Evolutionary conservation across 2,329 filamentous ascomycete genomes (phyloP).

Genomic region (Chalaropsis ovoidea): DNA sequence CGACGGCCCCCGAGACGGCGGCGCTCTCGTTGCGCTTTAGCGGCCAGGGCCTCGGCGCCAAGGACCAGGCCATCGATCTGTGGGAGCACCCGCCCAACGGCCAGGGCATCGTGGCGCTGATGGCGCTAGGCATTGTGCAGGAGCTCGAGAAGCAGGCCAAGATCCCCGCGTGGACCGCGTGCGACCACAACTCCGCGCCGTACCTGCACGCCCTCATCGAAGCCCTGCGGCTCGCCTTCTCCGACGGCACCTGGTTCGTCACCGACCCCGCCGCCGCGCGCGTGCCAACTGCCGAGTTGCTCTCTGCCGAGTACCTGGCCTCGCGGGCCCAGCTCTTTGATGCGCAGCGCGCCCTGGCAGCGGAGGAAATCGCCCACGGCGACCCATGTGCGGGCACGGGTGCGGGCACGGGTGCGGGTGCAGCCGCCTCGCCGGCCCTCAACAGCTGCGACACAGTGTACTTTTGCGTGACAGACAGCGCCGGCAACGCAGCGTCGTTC

Average conservation of each 20-base stretch:
- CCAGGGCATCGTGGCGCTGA: slow-evolving; percentile 87
- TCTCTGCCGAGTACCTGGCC: slow-evolving; percentile 64
- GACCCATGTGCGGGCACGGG: no score
- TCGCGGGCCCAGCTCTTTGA: slow-evolving; percentile 53
- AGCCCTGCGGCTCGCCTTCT: slow-evolving; percentile 76
- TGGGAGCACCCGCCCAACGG: slow-evolving; percentile 98
- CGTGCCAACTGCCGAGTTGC: slow-evolving; percentile 59
- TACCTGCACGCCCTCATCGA: slow-evolving; percentile 86
- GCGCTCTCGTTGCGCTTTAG: slow-evolving; percentile 73
- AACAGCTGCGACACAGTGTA: slow-evolving; percentile 89
- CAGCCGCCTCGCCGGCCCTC: slow-evolving; percentile 57
- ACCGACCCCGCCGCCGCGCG: slow-evolving; percentile 65
- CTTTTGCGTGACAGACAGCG: slow-evolving; percentile 69
- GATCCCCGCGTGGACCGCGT: slow-evolving; percentile 58
- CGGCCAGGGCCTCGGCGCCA: slow-evolving; percentile 44
- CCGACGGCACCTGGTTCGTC: slow-evolving; percentile 83
- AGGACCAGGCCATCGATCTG: slow-evolving; percentile 66
- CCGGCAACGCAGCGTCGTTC: slow-evolving; percentile 87
- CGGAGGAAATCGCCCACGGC: slow-evolving; percentile 55
- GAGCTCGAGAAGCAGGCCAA: slow-evolving; percentile 66
- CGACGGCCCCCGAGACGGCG: slow-evolving; percentile 57
- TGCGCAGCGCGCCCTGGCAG: slow-evolving; percentile 52
- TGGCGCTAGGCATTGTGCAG: slow-evolving; percentile 86
- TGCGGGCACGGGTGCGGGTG: no score
- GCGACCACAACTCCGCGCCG: slow-evolving; percentile 69